Evolutionary conservation across 2,329 filamentous ascomycete genomes (phyloP), one percentile per base, ranked within the genome.

Genomic region (Aspergillus fumigatus): DNA sequence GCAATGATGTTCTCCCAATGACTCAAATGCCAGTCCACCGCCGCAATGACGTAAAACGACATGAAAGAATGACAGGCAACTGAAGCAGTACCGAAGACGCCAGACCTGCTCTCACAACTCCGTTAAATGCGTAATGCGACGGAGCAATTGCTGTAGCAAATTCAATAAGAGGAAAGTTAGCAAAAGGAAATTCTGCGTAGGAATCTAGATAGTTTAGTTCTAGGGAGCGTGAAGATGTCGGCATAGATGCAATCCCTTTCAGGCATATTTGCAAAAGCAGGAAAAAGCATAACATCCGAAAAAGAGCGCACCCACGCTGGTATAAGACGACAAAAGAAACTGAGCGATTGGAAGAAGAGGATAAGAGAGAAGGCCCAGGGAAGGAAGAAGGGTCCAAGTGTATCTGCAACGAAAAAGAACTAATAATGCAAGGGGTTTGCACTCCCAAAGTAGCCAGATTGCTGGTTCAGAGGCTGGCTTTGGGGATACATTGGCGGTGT

Each of bases 121-220:
- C 67, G 57, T 57, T 62, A 45, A 57, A 68, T 68, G 65, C 61
- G 59, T 56, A 59, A 67, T 67, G 65, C 64, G 64, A 56, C 23
- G 50, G 49, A 25, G 27, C 49, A 40, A 58, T 17, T 54, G 52
- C 48, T 52, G 53, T 47, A 53, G 56, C 55, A 52, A 29, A 55
- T 21, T 29, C 26, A 55, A 25, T 10, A 38, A 29, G 49, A 40
- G 43, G 45, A 29, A 52, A 50, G 52, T 53, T 11, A 53, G 50
- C 53, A 47, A 55, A 55, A 21, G 14, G 40, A 41, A 11, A 38
- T 55, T 50, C 56, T 50, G 43, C 7, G 23, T 26, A 23, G 43
- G 21, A 26, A 21, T 47, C 43, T 47, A 26, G 21, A 23, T 21
- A 47, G 43, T 47, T 23, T 47, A 47, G 23, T 14, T 47, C 43